These are phyloP conservation scores for Magnusiomyces ingens DNA, from an alignment of 1,139 yeast genomes.

Conservation along the genomic window DNA sequence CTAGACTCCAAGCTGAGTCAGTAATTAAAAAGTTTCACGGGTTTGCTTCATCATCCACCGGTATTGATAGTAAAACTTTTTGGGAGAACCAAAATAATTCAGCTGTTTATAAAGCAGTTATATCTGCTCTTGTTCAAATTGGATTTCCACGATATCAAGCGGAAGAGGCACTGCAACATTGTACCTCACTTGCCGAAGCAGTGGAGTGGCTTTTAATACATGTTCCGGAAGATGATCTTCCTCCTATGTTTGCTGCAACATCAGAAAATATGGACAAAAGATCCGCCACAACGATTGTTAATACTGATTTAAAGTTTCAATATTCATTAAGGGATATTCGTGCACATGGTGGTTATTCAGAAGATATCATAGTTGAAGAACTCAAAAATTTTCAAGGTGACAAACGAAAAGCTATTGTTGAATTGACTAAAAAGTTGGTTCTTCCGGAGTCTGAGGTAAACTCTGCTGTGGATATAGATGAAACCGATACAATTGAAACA, in stretches of 20 bases:
- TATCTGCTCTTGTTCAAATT: slow-evolving; percentile 35
- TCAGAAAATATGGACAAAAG: slow-evolving; percentile 27
- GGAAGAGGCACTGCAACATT: slow-evolving; percentile 61
- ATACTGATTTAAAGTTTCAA: slow-evolving; percentile 40
- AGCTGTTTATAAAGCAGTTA: slow-evolving; percentile 7
- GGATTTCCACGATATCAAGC: slow-evolving; percentile 72
- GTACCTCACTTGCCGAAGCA: slow-evolving; percentile 41
- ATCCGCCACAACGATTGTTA: slow-evolving; percentile 29
- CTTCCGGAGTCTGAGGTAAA: slow-evolving; percentile 19
- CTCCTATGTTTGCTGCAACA: slow-evolving; percentile 37
- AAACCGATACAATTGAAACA: slow-evolving; percentile 8
- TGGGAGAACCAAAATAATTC: slow-evolving; percentile 2
- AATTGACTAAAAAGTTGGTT: slow-evolving; percentile 32
- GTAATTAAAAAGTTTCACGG: slow-evolving; percentile 30
- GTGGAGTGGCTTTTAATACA: slow-evolving; percentile 82
- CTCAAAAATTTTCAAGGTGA: slow-evolving; percentile 40
- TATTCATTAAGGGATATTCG: slow-evolving; percentile 49
- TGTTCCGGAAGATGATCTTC: slow-evolving; percentile 90
- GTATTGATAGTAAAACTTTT: no score
- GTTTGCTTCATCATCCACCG: slow-evolving; percentile 14
- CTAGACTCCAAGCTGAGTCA: slow-evolving; percentile 28
- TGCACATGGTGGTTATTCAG: slow-evolving; percentile 59
- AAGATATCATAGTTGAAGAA: slow-evolving; percentile 51
- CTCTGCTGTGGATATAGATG: slow-evolving; percentile 1
- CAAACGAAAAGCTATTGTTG: slow-evolving; percentile 48